Conservation (phyloP, 495 filamentous ascomycete genomes). For the Trichocladium uniseriatum region DNA sequence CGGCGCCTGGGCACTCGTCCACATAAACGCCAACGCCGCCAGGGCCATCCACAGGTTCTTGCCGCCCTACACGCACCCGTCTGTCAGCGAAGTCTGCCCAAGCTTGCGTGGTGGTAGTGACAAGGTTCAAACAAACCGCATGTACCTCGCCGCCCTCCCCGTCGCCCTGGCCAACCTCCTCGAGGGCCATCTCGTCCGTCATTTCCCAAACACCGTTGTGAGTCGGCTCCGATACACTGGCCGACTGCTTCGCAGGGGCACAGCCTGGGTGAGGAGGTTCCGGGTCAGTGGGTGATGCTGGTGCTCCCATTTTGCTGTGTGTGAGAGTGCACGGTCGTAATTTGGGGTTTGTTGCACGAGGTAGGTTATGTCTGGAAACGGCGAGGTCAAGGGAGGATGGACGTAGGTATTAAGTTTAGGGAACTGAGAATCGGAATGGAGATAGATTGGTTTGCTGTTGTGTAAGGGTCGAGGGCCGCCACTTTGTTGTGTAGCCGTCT, state of each 20-base stretch:
- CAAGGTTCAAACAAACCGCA: not conserved
- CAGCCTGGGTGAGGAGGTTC: not conserved
- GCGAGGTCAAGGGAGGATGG: not conserved
- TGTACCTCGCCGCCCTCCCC: too few relatives aligned
- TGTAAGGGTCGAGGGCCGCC: slow-evolving; percentile 1
- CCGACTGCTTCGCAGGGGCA: not conserved
- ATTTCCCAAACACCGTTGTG: not conserved
- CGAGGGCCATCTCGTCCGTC: too few relatives aligned
- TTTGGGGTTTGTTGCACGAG: not conserved
- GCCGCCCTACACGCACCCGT: not conserved
- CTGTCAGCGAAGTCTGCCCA: not conserved
- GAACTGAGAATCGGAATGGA: not conserved
- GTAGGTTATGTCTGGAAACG: too few relatives aligned
- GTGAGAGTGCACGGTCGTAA: not conserved
- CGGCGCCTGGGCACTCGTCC: slow-evolving; percentile 22
- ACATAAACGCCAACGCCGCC: slow-evolving; percentile 22
- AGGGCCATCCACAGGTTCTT: slow-evolving; percentile 12
- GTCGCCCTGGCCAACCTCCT: too few relatives aligned
- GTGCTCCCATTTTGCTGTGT: too few relatives aligned
- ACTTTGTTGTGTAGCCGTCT: not conserved
- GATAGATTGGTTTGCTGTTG: slow-evolving; percentile 4
- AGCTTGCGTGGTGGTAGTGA: not conserved
- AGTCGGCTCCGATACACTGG: not conserved
- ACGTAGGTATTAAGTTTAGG: not conserved
- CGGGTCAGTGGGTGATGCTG: too few relatives aligned